Conservation (phyloP, 257 asterid species). For the Solanum sparsipilum region DNA sequence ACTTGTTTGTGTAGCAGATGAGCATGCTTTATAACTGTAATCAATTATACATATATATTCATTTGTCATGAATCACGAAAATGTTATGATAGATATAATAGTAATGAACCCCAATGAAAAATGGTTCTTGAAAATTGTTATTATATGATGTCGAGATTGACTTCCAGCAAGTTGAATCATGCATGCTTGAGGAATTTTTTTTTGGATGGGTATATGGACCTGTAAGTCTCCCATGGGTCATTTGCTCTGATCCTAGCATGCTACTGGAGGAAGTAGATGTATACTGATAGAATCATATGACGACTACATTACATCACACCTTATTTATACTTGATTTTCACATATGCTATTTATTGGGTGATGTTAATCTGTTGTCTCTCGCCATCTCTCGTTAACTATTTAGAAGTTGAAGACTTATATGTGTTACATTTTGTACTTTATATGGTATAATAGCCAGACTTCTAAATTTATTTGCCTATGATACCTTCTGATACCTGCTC, state of each 20-base stretch:
- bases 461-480: not conserved
- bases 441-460: not conserved
- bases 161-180: not conserved
- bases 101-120: not conserved
- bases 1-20: not conserved
- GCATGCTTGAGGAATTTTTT: not conserved
- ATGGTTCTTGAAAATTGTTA: not conserved
- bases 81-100: not conserved
- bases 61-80: not conserved
- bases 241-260: not conserved
- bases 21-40: not conserved
- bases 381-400: not conserved
- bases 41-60: too few relatives aligned
- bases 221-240: not conserved
- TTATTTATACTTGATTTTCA: not conserved
- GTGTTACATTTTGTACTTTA: not conserved
- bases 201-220: not conserved
- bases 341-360: not conserved
- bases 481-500: not conserved
- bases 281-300: not conserved
- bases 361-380: not conserved
- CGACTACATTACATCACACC: not conserved
- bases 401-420: not conserved
- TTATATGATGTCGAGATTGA: not conserved
- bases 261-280: not conserved